Evolutionary conservation across 2,329 filamentous ascomycete genomes (phyloP).

Genomic region (Tothia fuscella): DNA sequence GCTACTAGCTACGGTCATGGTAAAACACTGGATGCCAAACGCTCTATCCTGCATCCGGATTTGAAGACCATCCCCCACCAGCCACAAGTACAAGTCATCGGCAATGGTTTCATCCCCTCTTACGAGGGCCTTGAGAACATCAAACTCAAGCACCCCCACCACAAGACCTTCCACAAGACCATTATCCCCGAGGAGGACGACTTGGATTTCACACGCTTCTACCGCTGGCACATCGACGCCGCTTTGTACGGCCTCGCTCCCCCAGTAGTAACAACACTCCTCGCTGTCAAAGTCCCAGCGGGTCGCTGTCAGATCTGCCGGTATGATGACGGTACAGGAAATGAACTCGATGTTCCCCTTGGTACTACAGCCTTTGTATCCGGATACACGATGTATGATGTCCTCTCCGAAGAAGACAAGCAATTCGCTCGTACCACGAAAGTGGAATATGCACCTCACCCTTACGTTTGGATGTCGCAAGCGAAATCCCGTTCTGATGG

Average conservation of each 20-base stretch:
- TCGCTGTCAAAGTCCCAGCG: slow-evolving; percentile 61
- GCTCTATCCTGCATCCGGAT: slow-evolving; percentile 60
- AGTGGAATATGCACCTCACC: slow-evolving; percentile 66
- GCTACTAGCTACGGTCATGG: slow-evolving; percentile 59
- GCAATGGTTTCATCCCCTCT: slow-evolving; percentile 55
- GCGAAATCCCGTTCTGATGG: slow-evolving; percentile 57
- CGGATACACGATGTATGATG: slow-evolving; percentile 58
- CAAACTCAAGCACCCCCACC: slow-evolving; percentile 61
- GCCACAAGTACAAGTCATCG: slow-evolving; percentile 69
- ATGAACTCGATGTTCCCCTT: slow-evolving; percentile 55
- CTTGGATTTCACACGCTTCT: slow-evolving; percentile 48
- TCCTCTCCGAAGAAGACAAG: slow-evolving; percentile 53
- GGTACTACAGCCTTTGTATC: slow-evolving; percentile 68
- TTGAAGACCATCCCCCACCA: slow-evolving; percentile 71
- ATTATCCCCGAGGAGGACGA: slow-evolving; percentile 51
- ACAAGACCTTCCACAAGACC: slow-evolving; percentile 62
- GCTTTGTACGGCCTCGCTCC: slow-evolving; percentile 66
- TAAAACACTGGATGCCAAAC: slow-evolving; percentile 57
- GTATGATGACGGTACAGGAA: slow-evolving; percentile 60
- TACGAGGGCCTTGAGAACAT: slow-evolving; percentile 63
- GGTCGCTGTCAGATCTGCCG: slow-evolving; percentile 54
- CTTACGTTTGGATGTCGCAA: slow-evolving; percentile 69
- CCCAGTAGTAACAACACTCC: slow-evolving; percentile 57
- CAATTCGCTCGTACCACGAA: slow-evolving; percentile 53
- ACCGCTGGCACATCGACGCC: slow-evolving; percentile 72